A percentile compares a stretch with the other conserved stretches of the same genome.
Conservation (phyloP, 805 yeast genomes). For the Lipomyces japonicus region DNA sequence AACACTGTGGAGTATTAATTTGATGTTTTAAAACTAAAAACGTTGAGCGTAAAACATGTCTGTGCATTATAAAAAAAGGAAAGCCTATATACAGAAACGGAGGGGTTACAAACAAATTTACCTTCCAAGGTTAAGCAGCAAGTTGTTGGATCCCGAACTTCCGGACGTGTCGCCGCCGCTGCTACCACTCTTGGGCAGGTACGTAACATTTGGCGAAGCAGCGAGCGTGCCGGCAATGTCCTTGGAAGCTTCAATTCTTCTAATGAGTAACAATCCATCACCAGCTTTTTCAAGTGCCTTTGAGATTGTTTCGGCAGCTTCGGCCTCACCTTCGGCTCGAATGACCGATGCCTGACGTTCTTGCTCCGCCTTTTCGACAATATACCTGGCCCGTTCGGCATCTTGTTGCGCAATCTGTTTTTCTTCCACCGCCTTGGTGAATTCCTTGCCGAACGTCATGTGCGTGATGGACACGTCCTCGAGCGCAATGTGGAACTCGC, state of each 20-base stretch:
- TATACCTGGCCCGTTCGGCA: conserved; percentile 91
- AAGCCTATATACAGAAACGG: too few relatives aligned
- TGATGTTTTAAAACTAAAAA: neutral
- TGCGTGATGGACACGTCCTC: conserved; percentile 98
- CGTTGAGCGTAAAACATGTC: neutral
- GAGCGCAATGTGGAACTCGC: conserved; percentile 81
- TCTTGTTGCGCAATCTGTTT: conserved; percentile 99
- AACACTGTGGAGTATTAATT: too few relatives aligned
- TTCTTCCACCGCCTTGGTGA: conserved; percentile 97
- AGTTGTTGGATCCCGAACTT: conserved; percentile 29
- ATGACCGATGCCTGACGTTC: conserved; percentile 92
- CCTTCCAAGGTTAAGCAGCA: conserved; percentile 39
- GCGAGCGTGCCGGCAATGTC: conserved; percentile 91
- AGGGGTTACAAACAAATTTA: too few relatives aligned
- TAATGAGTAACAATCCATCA: conserved; percentile 86
- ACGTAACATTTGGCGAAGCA: conserved; percentile 76
- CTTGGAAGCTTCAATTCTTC: conserved; percentile 95
- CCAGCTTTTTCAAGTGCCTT: conserved; percentile 91
- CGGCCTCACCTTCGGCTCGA: conserved; percentile 99
- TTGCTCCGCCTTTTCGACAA: conserved; percentile 95
- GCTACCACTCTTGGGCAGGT: conserved; percentile 59
- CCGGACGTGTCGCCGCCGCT: conserved; percentile 21
- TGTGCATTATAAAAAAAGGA: too few relatives aligned
- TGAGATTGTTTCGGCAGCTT: conserved; percentile 92
- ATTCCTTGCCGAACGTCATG: conserved; percentile 93